These are phyloP conservation scores for Trichoderma polysporum DNA, from an alignment of 2,329 filamentous ascomycete genomes.

Conservation along the genomic window DNA sequence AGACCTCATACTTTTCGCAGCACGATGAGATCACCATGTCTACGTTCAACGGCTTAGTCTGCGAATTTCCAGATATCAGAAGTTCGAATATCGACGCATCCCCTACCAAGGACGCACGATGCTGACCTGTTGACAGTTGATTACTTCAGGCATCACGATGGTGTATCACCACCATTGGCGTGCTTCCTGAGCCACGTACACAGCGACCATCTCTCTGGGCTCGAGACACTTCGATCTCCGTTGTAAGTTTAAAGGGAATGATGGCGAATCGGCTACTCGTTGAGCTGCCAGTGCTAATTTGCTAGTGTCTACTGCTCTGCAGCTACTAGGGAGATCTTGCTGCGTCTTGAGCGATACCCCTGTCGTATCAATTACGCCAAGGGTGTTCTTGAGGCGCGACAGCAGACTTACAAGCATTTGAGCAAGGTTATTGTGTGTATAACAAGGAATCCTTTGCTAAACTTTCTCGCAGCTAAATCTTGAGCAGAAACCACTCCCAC, in stretches of 20 bases:
- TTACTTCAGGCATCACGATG: constrained; percentile 66
- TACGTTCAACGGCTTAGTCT: constrained; percentile 69
- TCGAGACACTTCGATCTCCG: constrained; percentile 72
- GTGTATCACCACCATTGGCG: constrained; percentile 64
- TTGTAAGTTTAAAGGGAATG: constrained; percentile 51
- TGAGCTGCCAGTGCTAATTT: neutral
- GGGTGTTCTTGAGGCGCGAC: constrained; percentile 71
- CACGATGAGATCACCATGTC: constrained; percentile 55
- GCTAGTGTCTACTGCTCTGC: constrained; percentile 79
- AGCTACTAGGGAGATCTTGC: constrained; percentile 75
- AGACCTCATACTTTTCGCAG: neutral
- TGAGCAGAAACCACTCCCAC: constrained; percentile 69
- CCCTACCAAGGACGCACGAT: neutral
- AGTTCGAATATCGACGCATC: constrained; percentile 43
- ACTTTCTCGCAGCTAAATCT: neutral
- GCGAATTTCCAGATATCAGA: constrained; percentile 77
- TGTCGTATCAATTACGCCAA: constrained; percentile 79
- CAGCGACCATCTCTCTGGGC: constrained; percentile 80
- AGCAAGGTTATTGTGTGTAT: constrained; percentile 60
- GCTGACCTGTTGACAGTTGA: constrained; percentile 59
- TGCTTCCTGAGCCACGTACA: constrained; percentile 93
- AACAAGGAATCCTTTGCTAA: no score
- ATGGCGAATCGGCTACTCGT: no score
- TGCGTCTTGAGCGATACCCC: constrained; percentile 75
- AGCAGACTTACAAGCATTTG: constrained; percentile 75